Base-by-base conservation (phyloP, 306 rosid genomes). In the Albizia julibrissin region DNA sequence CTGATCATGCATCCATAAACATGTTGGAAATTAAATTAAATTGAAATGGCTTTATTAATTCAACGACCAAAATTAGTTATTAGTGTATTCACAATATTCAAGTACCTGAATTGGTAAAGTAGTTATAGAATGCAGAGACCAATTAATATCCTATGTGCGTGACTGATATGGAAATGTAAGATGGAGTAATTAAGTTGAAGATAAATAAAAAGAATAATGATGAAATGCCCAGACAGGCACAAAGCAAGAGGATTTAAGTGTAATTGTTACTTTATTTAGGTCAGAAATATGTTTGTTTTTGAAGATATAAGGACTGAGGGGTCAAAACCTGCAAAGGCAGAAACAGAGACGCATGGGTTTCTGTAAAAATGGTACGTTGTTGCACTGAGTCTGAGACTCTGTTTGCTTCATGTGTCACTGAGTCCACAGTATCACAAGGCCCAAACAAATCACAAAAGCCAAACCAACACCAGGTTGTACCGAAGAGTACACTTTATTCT, bases 391-490 rank as follows among this genome's bases (percentile, higher is more conserved):
- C 70, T 72, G 50, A 78, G 34, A 42, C 49, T 75, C 75, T 65
- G 47, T 74, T 74, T 81, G 40, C 39, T 71, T 52, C 64, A 79
- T 69, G 64, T 69, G 49, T 39, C 33, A 64, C 58, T 83, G 19
- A 74, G 88, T 42, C 75, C 82, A 76, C 69, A 83, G 92, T 82
- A 80, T 88, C 93, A 82, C 79, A 84, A 81, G 74, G 72, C 84
- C 83, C 83, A 85, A 84, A 89, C 80, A 84, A 5, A 37, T 83
- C 83, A 79, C 67, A 86, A 84, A 86, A 21, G 87, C 91, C 92
- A 89, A 89, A 84, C 24, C 75, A 64, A 76, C 82, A 84, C 75
- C 87, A 58, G 85, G 62, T 84, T 90, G 91, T 91, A 91, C 94
- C 79, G 81, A 67, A 86, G 80, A 74, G 91, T 89, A 88, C 91